Conservation (phyloP, 2,329 filamentous ascomycete species). For the Fusarium sp. region DNA sequence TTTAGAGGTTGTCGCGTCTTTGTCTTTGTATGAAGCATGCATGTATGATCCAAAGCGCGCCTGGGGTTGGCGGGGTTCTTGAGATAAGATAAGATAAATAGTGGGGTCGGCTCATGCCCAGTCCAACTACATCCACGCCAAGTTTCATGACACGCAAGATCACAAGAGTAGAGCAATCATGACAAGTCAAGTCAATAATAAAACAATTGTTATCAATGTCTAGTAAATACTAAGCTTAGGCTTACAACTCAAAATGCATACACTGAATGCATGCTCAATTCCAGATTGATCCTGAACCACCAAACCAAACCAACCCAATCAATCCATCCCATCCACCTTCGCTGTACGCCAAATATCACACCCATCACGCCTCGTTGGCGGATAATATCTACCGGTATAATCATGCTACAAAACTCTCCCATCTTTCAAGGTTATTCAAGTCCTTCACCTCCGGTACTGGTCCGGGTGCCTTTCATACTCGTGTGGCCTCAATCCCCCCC, state of each 20-base stretch:
- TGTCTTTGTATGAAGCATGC: slow-evolving; percentile 19
- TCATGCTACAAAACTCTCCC: background rate
- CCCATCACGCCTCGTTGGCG: background rate
- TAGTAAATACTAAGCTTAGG: background rate
- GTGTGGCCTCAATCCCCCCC: slow-evolving; percentile 57
- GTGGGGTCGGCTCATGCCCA: slow-evolving; percentile 11
- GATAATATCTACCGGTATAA: background rate
- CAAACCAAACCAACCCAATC: background rate
- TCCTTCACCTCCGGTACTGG: slow-evolving; percentile 54
- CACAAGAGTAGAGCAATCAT: background rate
- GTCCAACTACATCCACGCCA: background rate
- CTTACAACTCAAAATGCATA: background rate
- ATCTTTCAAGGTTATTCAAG: background rate
- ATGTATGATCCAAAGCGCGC: slow-evolving; percentile 10
- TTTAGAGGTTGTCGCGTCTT: slow-evolving; percentile 18
- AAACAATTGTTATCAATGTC: background rate
- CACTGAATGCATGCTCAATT: background rate
- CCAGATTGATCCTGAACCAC: background rate
- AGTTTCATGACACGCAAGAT: background rate
- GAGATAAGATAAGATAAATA: background rate
- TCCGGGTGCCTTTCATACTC: slow-evolving; percentile 59
- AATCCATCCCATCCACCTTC: background rate
- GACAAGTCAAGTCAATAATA: background rate
- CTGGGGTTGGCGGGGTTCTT: slow-evolving; percentile 30
- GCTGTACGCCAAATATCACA: slow-evolving; percentile 16